Base-by-base conservation (phyloP, 2,329 filamentous ascomycete species). In the Raffaelea ambrosiae region DNA sequence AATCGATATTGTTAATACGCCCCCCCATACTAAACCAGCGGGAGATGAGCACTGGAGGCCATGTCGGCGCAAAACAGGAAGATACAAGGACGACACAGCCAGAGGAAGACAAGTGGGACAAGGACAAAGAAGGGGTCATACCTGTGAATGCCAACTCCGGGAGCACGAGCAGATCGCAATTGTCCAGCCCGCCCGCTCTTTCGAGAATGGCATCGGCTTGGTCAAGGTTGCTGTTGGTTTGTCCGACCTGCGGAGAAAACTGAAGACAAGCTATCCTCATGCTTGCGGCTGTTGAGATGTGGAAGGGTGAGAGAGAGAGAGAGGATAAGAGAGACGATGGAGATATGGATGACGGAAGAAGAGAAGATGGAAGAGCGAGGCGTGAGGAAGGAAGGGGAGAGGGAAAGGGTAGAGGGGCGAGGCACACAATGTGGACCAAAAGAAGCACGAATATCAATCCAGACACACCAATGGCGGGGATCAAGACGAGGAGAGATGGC, bases 101-200 rank as follows among this genome's bases (percentile, higher is more conserved):
- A 35, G n/a, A n/a, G n/a, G n/a, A 31, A 39, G 18, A 16, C 19
- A 5, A 26, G n/a, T 5, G 19, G 29, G 33, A 36, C 14, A n/a
- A 19, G 18, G 26, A 41, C 43, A 58, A 13, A 8, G 16, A 13
- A 4, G 33, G 4, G n/a, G 67, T 55, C n/a, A n/a, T 64, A 86
- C 83, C 83, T 49, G 79, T 75, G 59, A 91, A 88, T 1, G 86
- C 84, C 61, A 91, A 67, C 60, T 91, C 87, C 0, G 87, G 86
- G 0, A 91, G 66, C 0, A 91, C 78, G 0, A 93, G 69, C 26
- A 90, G 71, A 58, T 88, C 84, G 1, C 90, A 42, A n/a, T 73
- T 66, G 55, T 87, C 83, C 2, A 74, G 64, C 0, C 72, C 65
- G 5, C 72, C 65, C 0, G 76, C 73, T 22, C 60, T 68, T 18